phyloP scores from a whole-genome alignment of 106 monocot species.

The Gastrodia elata region DNA sequence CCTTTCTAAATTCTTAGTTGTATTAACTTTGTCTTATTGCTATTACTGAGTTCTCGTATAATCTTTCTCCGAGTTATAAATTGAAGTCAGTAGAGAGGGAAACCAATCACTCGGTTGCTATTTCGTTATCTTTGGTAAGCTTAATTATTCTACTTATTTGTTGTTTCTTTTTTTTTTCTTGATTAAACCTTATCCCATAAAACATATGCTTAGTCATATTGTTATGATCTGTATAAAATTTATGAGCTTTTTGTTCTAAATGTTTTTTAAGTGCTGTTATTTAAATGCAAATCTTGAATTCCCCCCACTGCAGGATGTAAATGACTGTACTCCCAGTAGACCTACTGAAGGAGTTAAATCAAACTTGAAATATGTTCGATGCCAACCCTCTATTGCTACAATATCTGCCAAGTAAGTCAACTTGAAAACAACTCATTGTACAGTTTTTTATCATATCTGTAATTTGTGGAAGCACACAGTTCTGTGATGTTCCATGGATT shows the following conservation, averaged over 20 bases:
- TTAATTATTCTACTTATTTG: neutral
- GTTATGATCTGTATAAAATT: neutral
- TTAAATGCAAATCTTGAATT: neutral
- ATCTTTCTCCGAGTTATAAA: constrained; percentile 36
- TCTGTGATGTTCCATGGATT: neutral
- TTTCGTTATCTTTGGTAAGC: constrained; percentile 22
- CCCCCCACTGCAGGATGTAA: constrained; percentile 14
- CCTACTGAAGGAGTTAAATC: constrained; percentile 1
- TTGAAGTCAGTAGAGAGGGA: constrained; percentile 41
- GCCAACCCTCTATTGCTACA: constrained; percentile 11
- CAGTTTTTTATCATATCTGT: neutral
- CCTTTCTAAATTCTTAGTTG: neutral
- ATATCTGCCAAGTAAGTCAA: constrained; percentile 29
- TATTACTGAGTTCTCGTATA: constrained; percentile 1
- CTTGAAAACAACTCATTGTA: neutral
- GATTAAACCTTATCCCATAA: neutral
- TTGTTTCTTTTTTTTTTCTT: neutral
- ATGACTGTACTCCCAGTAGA: neutral
- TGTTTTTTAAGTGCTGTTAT: constrained; percentile 1
- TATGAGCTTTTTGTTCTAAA: neutral
- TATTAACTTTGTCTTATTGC: neutral
- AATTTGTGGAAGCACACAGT: neutral
- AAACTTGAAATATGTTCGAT: constrained; percentile 6
- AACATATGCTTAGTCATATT: neutral
- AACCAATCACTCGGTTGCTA: constrained; percentile 10